These are phyloP conservation scores for Phalaenopsis hybrid DNA, from an alignment of 116 monocot species.

Conservation along the genomic window DNA sequence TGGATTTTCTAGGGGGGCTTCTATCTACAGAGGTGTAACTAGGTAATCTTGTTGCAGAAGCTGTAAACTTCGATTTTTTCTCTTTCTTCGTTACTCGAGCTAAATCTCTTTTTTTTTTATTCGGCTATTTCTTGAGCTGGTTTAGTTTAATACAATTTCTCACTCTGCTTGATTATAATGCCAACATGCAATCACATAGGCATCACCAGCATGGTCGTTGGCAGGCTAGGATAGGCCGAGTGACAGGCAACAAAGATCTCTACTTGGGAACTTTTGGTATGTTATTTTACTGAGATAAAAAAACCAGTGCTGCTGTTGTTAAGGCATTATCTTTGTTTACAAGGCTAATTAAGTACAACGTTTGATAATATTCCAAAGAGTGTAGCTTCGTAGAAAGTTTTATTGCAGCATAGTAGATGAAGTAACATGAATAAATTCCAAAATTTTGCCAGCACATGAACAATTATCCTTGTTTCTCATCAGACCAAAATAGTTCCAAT, in stretches of 20 bases:
- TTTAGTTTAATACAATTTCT: neutral
- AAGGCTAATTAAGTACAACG: no score
- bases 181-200: slow-evolving; percentile 16
- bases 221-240: slow-evolving; percentile 91
- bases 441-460: no score
- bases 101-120: neutral
- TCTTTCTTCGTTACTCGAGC: no score
- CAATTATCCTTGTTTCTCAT: no score
- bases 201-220: slow-evolving; percentile 89
- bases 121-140: no score
- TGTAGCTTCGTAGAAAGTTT: no score
- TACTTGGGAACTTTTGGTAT: slow-evolving; percentile 90
- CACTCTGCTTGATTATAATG: neutral
- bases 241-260: slow-evolving; percentile 91
- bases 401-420: no score
- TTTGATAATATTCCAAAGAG: no score
- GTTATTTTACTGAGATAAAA: neutral
- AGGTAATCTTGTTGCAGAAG: slow-evolving; percentile 24
- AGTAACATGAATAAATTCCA: no score
- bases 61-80: neutral
- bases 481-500: no score
- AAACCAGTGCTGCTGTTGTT: no score
- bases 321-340: no score
- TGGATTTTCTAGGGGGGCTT: slow-evolving; percentile 80
- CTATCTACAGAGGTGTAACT: slow-evolving; percentile 71